A percentile compares a stretch with the other conserved stretches of the same genome.
These are phyloP conservation scores for Ceratocystis smalleyi DNA, from an alignment of 2,329 filamentous ascomycete species.

Conservation along the genomic window DNA sequence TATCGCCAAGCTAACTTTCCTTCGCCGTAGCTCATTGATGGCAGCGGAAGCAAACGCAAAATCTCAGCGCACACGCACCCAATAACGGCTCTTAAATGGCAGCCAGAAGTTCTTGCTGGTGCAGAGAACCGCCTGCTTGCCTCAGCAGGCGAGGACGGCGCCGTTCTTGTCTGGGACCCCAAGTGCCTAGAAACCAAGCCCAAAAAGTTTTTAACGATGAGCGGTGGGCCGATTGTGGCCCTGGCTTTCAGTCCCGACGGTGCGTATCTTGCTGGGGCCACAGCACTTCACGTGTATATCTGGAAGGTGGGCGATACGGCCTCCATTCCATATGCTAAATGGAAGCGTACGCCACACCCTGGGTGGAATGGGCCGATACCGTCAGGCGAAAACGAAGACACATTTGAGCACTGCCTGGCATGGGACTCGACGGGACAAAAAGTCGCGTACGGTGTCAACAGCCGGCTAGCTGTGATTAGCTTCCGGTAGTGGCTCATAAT, in stretches of 20 bases:
- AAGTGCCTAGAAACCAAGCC: conserved; percentile 38
- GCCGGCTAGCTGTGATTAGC: conserved; percentile 38
- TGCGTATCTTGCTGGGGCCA: conserved; percentile 46
- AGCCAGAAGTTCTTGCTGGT: conserved; percentile 29
- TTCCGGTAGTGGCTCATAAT: conserved; percentile 24
- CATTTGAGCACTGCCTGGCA: conserved; percentile 44
- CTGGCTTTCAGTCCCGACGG: conserved; percentile 49
- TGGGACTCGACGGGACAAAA: conserved; percentile 49
- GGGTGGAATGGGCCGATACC: conserved; percentile 43
- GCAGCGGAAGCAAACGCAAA: conserved; percentile 36
- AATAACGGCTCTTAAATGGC: conserved; percentile 45
- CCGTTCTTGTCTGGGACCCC: conserved; percentile 48
- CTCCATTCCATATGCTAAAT: conserved; percentile 41
- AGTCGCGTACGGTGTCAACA: conserved; percentile 48
- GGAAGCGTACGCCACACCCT: conserved; percentile 39
- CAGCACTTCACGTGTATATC: conserved; percentile 42
- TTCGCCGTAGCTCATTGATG: conserved; percentile 36
- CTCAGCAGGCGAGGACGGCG: conserved; percentile 46
- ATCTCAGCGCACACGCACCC: conserved; percentile 44
- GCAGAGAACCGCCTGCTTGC: conserved; percentile 42
- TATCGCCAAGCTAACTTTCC: background rate
- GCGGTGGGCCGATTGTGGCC: conserved; percentile 36
- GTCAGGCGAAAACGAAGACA: conserved; percentile 38
- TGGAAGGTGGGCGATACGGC: conserved; percentile 48
- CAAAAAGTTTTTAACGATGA: conserved; percentile 46